Base-by-base conservation (phyloP, 1,139 yeast genomes). In the Debaryomyces sp. region DNA sequence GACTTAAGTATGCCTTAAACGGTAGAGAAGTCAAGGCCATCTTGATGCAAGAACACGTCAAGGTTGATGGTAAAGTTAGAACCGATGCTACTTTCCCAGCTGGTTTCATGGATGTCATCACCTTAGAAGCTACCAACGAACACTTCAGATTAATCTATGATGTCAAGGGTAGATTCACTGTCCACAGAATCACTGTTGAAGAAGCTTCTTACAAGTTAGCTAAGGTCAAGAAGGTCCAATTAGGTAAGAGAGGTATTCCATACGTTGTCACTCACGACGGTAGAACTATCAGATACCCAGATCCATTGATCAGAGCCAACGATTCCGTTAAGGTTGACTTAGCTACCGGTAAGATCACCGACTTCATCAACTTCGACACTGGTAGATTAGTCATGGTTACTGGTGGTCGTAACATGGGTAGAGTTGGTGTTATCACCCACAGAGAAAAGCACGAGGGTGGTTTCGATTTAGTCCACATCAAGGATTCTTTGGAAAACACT, bases 361-460 rank as follows among this genome's bases (percentile, higher is more conserved):
- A 90, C 65, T 89, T 78, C 81, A 85, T 92, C 81, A 89, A 90
- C 81, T 92, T 92, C 74, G 97, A 90, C 76, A 84, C 94, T 68
- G 98, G 98, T 78, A 89, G 84, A 79, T 82, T 90, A 73, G 97
- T 87, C 63, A 92, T 91, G 95, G 95, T 89, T 76, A 92, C 97
- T 63, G 98, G 98, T 82, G 98, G 98, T 82, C 94, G 97, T 81
- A 91, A 90, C 88, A 86, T 92, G 96, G 99, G 99, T 76, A 89
- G 99, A 81, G 92, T 91, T 74, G 99, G 99, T 87, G 91, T 89
- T 65, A 91, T 92, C 75, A 83, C 87, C 66, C 97, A 92, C 95
- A 88, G 96, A 81, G 99, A 92, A 83, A 90, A 89, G 82, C 99
- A 92, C 85, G 97, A 92, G 77, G 99, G 99, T 77, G 98, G 98